phyloP scores from a whole-genome alignment of 2,329 filamentous ascomycete genomes.

The Alternaria triticimaculans region DNA sequence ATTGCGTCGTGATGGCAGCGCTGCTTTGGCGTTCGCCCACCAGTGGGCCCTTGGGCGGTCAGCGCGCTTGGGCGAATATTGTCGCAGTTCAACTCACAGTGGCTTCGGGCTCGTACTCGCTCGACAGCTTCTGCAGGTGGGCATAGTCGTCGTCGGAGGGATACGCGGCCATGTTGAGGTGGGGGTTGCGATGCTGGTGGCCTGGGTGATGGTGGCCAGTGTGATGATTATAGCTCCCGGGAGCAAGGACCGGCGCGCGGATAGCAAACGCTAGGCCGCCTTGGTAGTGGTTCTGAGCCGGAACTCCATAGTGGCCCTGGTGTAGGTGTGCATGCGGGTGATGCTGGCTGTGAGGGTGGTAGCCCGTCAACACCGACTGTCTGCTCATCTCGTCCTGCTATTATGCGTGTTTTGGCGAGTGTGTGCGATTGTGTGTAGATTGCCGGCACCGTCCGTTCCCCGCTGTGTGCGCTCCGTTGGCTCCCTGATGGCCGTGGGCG shows the following conservation, averaged over 20 bases:
- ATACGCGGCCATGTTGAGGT: conserved; percentile 48
- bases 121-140: conserved; percentile 67
- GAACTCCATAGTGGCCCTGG: conserved; percentile 33
- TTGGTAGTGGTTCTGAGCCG: conserved; percentile 35
- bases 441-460: conserved; percentile 16
- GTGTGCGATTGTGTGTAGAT: conserved; percentile 6
- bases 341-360: conserved; percentile 22
- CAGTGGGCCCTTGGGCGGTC: conserved; percentile 72
- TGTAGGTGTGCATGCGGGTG: conserved; percentile 16
- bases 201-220: conserved; percentile 40
- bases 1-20: conserved; percentile 80
- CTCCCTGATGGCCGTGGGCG: conserved; percentile 23
- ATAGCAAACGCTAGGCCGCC: conserved; percentile 38
- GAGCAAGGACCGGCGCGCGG: conserved; percentile 49
- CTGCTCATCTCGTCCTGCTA: conserved; percentile 35
- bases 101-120: conserved; percentile 64
- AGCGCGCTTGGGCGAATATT: conserved; percentile 17
- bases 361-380: conserved; percentile 39
- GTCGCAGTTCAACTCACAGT: conserved; percentile 55
- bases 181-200: conserved; percentile 32
- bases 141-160: conserved; percentile 63
- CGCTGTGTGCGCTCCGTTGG: conserved; percentile 13
- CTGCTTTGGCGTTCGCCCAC: conserved; percentile 81
- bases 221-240: conserved; percentile 42
- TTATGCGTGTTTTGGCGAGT: conserved; percentile 1